Conservation (phyloP, 2,329 filamentous ascomycete genomes). For the Thielaviopsis cerberus region DNA sequence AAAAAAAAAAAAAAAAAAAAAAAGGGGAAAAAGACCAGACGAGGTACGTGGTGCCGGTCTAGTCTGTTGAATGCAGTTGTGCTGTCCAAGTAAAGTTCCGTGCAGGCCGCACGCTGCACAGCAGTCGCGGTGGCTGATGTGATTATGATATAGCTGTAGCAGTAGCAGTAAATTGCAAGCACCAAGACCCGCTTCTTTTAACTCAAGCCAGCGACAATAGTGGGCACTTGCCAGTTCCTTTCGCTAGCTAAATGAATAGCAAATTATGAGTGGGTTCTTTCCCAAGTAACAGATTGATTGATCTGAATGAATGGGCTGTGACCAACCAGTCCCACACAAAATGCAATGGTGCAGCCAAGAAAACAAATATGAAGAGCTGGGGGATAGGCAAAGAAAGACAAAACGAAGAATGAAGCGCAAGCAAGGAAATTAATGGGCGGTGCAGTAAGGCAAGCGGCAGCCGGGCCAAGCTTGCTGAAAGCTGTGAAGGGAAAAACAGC, state of each 20-base stretch:
- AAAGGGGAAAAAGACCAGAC: too few relatives aligned
- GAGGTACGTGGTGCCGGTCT: too few relatives aligned
- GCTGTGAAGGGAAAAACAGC: not conserved
- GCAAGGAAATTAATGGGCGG: not conserved
- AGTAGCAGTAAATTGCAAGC: not conserved
- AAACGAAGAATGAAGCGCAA: not conserved
- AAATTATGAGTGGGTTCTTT: not conserved
- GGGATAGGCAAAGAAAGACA: too few relatives aligned
- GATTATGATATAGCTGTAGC: too few relatives aligned
- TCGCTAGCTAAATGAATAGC: not conserved
- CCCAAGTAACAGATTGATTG: not conserved
- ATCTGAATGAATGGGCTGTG: not conserved
- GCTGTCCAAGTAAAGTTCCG: not conserved
- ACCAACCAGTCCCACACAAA: not conserved
- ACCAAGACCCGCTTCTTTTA: not conserved
- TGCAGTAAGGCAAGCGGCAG: not conserved
- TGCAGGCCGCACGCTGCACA: not conserved
- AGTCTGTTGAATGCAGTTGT: too few relatives aligned
- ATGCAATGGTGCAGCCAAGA: not conserved
- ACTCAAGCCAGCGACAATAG: not conserved
- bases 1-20: too few relatives aligned
- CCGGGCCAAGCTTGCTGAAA: not conserved
- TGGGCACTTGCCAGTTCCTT: not conserved
- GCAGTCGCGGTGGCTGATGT: too few relatives aligned
- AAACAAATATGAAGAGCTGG: not conserved